These are phyloP conservation scores for Lachnum nothofagi DNA, from an alignment of 2,329 filamentous ascomycete species.

Conservation along the genomic window DNA sequence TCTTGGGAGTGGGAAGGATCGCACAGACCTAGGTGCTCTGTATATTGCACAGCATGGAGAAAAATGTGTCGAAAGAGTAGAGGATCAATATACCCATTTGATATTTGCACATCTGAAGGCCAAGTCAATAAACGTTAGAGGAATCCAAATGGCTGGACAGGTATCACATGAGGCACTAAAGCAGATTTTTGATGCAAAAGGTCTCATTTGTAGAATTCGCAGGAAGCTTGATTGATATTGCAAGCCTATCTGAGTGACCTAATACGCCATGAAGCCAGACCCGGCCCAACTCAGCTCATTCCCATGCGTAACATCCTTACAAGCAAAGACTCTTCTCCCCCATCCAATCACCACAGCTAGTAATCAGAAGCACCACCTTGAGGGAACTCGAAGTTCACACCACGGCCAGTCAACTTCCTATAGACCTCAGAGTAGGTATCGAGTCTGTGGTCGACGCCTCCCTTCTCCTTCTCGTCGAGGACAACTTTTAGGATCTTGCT, in stretches of 20 bases:
- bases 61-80: too few relatives aligned
- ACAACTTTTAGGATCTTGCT: conserved; percentile 98
- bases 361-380: conserved; percentile 74
- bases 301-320: conserved; percentile 23
- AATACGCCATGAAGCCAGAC: conserved; percentile 24
- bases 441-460: conserved; percentile 97
- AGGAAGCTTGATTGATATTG: conserved; percentile 21
- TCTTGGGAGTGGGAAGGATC: conserved; percentile 81
- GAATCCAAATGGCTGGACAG: too few relatives aligned
- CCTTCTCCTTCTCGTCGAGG: conserved; percentile 99
- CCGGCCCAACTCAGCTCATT: conserved; percentile 20
- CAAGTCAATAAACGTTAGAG: too few relatives aligned
- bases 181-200: conserved; percentile 1
- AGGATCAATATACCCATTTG: conserved; percentile 30
- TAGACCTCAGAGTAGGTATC: conserved; percentile 99
- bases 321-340: conserved; percentile 17
- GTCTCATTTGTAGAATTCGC: conserved; percentile 7
- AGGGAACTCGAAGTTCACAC: conserved; percentile 98
- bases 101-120: conserved; percentile 18
- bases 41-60: too few relatives aligned
- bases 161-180: too few relatives aligned
- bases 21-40: conserved; percentile 40
- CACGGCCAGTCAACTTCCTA: conserved; percentile 93
- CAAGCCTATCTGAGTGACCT: conserved; percentile 24
- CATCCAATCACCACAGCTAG: conserved; percentile 49